Evolutionary conservation across 2,329 filamentous ascomycete species (phyloP), one percentile per base, ranked within the genome.

Genomic region (Fusarium sacchari): DNA sequence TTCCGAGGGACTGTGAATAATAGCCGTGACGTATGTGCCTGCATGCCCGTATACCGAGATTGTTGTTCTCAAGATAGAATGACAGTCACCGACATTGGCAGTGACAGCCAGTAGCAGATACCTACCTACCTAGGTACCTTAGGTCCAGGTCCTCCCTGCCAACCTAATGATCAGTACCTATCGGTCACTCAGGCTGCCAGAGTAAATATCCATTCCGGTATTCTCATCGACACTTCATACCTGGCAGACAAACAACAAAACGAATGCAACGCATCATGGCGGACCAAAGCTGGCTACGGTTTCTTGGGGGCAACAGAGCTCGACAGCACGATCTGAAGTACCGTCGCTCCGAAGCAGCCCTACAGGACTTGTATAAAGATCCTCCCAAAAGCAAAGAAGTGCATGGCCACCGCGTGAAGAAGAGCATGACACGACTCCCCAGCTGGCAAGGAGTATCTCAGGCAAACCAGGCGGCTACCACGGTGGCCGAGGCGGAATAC

Each of bases 231-330:
- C 9, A 49, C 44, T 47, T 43, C 37, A 30, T n/a, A 32, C 22
- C 28, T 13, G 60, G n/a, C 24, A 44, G 26, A 56, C 24, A 43
- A 40, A 20, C 26, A 24, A 30, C 18, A 30, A 32, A 17, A n/a
- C 7, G 40, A 44, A 55, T 22, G 56, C 17, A 53, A 40, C n/a
- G 24, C 24, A 49, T 36, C 11, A 79, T 79, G 77, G 46, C 65
- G 26, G 77, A 79, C 18, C 56, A 71, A 43, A 44, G 64, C 36
- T 79, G 77, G 77, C 59, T 78, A 44, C 76, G 75, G 28, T 73
- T 79, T 8, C 67, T 79, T 11, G 72, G 77, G 34, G 72, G 66
- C n/a, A 76, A 64, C 24, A 77, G 69, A 50, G 62, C 66, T 56
- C 78, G 76, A n/a, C 62, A 65, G 15, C 72, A 76, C 30, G 69